Base-by-base conservation (phyloP, 2,329 filamentous ascomycete genomes). In the Epicoccum nigrum region DNA sequence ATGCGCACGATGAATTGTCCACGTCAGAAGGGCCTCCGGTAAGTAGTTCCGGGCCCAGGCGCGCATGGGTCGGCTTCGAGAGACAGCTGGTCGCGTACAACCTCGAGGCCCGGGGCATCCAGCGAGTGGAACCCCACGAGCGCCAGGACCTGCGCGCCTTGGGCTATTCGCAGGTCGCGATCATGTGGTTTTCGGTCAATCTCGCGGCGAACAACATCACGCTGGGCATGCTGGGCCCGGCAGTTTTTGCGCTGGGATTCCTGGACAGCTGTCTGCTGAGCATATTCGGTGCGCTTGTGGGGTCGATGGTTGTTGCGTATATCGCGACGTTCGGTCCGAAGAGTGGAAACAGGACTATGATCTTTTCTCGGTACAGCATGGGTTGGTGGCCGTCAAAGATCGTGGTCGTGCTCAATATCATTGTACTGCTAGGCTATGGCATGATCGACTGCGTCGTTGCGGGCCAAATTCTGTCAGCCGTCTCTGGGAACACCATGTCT, bases 391-490 rank as follows among this genome's bases (percentile, higher is more conserved):
- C 84, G 1, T 81, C 81, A 44, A 87, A 86, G 68, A 69, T 88
- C 7, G 79, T 86, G 27, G 83, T 85, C 12, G 62, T 87, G 17
- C 72, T 88, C 50, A 87, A 86, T 61, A 74, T 87, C 38, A 79
- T 87, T 35, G 80, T 86, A 17, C 76, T 87, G 63, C 74, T 86
- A 2, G 84, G 84, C 7, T 87, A 87, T 59, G 76, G 78, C 15
- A 73, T 87, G 65, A 83, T 89, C 52, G 83, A 86, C 66, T 84
- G 81, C 27, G 84, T 89, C 5, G 78, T 89, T 13, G 83, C 83
- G 2, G 87, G 87, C 0, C 86, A 89, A 64, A 87, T 88, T 20
- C 73, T 90, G 2, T 86, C 83, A 4, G 86, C 86, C 1, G 83
- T 89, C 4, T 84, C 83, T 11, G 70, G 76, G 1, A 78, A 80